Evolutionary conservation across 2,329 filamentous ascomycete genomes (phyloP).

Genomic region (Cercospora janseana): DNA sequence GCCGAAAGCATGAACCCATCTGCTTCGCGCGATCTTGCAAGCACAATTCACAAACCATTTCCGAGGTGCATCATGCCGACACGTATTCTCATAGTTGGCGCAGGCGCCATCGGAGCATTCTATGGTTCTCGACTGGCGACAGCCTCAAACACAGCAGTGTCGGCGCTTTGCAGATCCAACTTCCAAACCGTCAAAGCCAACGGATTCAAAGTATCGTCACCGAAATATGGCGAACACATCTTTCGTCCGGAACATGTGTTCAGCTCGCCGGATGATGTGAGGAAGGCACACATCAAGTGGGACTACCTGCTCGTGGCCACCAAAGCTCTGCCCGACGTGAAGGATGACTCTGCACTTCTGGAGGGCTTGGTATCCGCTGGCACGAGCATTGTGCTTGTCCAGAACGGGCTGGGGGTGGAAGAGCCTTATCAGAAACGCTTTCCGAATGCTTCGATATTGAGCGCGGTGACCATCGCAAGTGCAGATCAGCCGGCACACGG

Average conservation of each 20-base stretch:
- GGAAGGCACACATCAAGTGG: conserved; percentile 48
- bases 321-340: conserved; percentile 66
- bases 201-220: conserved; percentile 65
- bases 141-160: conserved; percentile 55
- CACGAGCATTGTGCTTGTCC: conserved; percentile 64
- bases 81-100: conserved; percentile 66
- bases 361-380: conserved; percentile 56
- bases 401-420: conserved; percentile 71
- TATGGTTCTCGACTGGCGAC: conserved; percentile 66
- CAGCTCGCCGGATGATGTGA: conserved; percentile 59
- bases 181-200: conserved; percentile 60
- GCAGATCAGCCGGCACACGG: conserved; percentile 65
- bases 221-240: conserved; percentile 64
- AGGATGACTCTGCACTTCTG: conserved; percentile 60
- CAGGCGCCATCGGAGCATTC: conserved; percentile 70
- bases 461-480: conserved; percentile 67
- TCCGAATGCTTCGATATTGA: conserved; percentile 59
- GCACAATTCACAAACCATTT: neutral
- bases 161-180: conserved; percentile 72
- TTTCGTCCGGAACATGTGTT: conserved; percentile 64
- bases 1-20: neutral
- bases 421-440: conserved; percentile 64
- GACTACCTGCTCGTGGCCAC: conserved; percentile 70
- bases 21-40: neutral
- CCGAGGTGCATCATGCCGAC: conserved; percentile 42